Base-by-base conservation (phyloP, 208 protist genomes). In the Lotmaria passim region DNA sequence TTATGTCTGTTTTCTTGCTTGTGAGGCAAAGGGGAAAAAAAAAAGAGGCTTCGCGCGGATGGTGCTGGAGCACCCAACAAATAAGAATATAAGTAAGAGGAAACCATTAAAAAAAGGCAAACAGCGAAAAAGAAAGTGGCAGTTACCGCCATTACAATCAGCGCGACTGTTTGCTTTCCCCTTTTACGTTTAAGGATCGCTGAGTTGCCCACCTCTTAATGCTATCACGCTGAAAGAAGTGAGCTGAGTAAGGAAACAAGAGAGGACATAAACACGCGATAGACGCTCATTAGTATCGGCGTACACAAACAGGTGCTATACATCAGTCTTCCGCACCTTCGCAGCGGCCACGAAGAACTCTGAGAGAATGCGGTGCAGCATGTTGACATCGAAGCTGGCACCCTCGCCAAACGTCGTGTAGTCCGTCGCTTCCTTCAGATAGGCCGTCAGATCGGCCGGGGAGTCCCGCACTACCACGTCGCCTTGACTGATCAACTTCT, bases 401-500 rank as follows among this genome's bases (percentile, higher is more conserved):
- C 75, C 75, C 47, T 89, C 83, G 33, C 79, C 83, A 43, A 85
- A 72, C 24, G 73, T 39, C 0, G 69, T 55, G 62, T 89, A 89
- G 68, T 89, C 83, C 24, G 69, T 83, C 33, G 56, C 70, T 33
- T 74, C 80, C 36, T 73, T 77, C 47, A 86, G 46, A 17, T 79
- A 53, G 44, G 81, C 70, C 10, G 50, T 17, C 8, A 69, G 30
- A 34, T 65, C 51, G 0, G 47, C 62, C 30, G 76, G 77, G 15
- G 33, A 14, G 34, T 69, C 41, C 12, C 77, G 72, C 47, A 82
- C 74, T 24, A 65, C 57, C 36, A 81, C 78, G 21, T 55, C 47
- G 11, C 66, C 74, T 12, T 89, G 78, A 21, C 73, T 52, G 17
- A 87, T 68, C 23, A 93, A 67, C 39, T 89, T 87, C 68, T 86